A percentile compares a stretch with the other conserved stretches of the same genome.
phyloP scores from a whole-genome alignment of 768 basidiomycete species.

The Russula emetica region DNA sequence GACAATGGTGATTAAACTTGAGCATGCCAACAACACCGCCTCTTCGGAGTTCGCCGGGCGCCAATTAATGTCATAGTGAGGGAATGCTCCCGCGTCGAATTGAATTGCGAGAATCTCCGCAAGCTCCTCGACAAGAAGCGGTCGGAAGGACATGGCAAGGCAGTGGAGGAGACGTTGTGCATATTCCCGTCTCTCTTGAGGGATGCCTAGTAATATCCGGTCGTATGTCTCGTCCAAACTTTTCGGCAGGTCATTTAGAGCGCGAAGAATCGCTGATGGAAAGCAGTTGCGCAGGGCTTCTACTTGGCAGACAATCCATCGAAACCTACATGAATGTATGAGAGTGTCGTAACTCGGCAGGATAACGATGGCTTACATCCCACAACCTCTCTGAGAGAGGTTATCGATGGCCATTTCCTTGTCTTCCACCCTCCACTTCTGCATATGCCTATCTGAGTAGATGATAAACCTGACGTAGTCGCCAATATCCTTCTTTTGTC shows the following conservation, averaged over 20 bases:
- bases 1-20: background rate
- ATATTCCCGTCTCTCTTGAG: background rate
- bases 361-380: background rate
- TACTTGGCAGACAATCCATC: slow-evolving; percentile 1
- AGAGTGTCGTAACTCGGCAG: background rate
- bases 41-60: background rate
- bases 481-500: background rate
- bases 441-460: background rate
- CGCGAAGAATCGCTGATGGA: background rate
- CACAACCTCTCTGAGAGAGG: background rate
- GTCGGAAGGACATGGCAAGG: background rate
- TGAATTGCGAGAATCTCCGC: background rate
- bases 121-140: background rate
- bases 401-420: background rate
- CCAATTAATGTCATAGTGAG: background rate
- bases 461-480: background rate
- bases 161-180: background rate
- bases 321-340: background rate
- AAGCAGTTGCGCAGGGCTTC: background rate
- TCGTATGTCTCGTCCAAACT: slow-evolving; percentile 6
- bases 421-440: background rate
- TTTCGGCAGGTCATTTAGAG: background rate
- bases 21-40: background rate
- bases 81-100: background rate
- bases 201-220: background rate